These are phyloP conservation scores for Ehretia macrophylla DNA, from an alignment of 257 asterid species.

Conservation along the genomic window DNA sequence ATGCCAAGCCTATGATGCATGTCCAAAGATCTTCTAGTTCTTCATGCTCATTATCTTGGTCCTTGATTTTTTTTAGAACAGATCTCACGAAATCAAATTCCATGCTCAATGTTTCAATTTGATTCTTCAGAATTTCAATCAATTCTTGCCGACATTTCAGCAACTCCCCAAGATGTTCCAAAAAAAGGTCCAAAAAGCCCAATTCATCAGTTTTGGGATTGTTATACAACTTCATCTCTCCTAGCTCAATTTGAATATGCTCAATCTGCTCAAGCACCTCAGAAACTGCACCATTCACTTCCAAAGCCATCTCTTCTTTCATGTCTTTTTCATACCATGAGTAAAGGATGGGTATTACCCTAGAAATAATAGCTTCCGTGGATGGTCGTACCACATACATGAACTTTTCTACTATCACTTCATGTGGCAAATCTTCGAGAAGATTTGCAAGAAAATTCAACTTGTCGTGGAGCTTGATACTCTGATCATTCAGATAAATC, in stretches of 20 bases:
- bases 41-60: not conserved
- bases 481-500: not conserved
- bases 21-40: not conserved
- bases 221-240: not conserved
- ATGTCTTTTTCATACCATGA: not conserved
- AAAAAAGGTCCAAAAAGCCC: not conserved
- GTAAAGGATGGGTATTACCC: not conserved
- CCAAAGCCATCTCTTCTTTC: not conserved
- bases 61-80: not conserved
- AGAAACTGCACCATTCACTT: not conserved
- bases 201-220: not conserved
- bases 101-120: not conserved
- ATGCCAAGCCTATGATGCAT: not conserved
- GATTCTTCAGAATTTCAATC: not conserved
- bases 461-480: not conserved
- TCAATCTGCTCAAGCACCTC: not conserved
- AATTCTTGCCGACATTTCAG: not conserved
- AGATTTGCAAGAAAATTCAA: slow-evolving; percentile 3
- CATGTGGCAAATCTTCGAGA: slow-evolving; percentile 3
- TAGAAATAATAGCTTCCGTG: not conserved
- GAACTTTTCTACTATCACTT: not conserved
- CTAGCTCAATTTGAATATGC: not conserved
- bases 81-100: not conserved
- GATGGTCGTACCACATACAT: not conserved
- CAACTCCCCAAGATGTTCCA: not conserved